Evolutionary conservation across 148 eudicot species (phyloP).

Genomic region (Vaccinium macrocarpon): DNA sequence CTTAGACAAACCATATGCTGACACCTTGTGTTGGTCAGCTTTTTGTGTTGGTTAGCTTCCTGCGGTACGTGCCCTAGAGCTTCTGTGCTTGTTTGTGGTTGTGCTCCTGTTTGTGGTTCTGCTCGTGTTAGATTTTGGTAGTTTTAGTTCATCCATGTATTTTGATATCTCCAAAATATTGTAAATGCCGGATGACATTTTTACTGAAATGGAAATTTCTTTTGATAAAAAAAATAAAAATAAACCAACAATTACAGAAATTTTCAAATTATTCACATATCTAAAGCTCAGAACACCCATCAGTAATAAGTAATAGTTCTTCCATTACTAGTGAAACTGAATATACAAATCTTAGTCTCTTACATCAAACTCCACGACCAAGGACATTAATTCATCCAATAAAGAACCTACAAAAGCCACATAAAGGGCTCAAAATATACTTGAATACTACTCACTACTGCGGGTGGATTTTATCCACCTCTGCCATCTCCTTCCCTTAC

Average conservation of each 20-base stretch:
- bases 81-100: too few relatives aligned
- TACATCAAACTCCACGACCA: neutral
- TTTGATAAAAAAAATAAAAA: too few relatives aligned
- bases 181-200: too few relatives aligned
- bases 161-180: too few relatives aligned
- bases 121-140: too few relatives aligned
- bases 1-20: too few relatives aligned
- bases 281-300: neutral
- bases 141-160: too few relatives aligned
- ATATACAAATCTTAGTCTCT: neutral
- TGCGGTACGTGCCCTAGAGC: too few relatives aligned
- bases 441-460: constrained; percentile 3
- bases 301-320: neutral
- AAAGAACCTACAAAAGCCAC: neutral
- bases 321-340: neutral
- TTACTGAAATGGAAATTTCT: too few relatives aligned
- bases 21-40: too few relatives aligned
- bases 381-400: neutral
- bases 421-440: neutral
- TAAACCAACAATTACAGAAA: neutral
- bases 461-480: constrained; percentile 32
- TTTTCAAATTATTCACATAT: neutral
- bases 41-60: too few relatives aligned
- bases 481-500: constrained; percentile 23
- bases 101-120: too few relatives aligned